phyloP scores from a whole-genome alignment of 2,329 filamentous ascomycete species.

The Xylaria hypoxylon region DNA sequence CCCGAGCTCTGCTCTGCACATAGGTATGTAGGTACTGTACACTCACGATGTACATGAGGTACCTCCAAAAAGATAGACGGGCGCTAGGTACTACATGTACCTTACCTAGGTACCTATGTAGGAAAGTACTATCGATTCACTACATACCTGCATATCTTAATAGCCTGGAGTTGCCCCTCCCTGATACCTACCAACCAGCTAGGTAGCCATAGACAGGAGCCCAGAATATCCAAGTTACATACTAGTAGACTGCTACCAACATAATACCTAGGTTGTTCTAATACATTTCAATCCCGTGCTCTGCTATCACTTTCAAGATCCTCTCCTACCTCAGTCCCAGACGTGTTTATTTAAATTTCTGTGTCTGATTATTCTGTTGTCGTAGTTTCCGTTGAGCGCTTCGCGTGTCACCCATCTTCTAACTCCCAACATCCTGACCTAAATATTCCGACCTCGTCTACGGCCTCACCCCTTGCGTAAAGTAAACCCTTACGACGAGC shows the following conservation, averaged over 20 bases:
- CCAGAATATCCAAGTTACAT: no score
- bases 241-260: no score
- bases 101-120: no score
- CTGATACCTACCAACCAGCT: neutral
- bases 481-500: neutral
- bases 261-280: no score
- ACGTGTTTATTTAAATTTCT: neutral
- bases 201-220: no score
- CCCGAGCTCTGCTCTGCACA: no score
- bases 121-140: neutral
- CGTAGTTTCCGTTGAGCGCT: slow-evolving; percentile 11
- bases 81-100: neutral
- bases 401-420: neutral
- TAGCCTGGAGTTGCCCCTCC: slow-evolving; percentile 16
- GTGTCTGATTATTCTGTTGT: neutral
- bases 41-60: no score
- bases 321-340: neutral
- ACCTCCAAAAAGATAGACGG: neutral
- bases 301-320: neutral
- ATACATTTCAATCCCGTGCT: neutral
- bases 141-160: slow-evolving; percentile 1
- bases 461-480: neutral
- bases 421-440: neutral
- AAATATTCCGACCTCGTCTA: neutral
- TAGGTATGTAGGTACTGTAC: no score